Conservation (phyloP, 192 early-diverging fungal genomes). For the Phlyctochytrium bullatum region DNA sequence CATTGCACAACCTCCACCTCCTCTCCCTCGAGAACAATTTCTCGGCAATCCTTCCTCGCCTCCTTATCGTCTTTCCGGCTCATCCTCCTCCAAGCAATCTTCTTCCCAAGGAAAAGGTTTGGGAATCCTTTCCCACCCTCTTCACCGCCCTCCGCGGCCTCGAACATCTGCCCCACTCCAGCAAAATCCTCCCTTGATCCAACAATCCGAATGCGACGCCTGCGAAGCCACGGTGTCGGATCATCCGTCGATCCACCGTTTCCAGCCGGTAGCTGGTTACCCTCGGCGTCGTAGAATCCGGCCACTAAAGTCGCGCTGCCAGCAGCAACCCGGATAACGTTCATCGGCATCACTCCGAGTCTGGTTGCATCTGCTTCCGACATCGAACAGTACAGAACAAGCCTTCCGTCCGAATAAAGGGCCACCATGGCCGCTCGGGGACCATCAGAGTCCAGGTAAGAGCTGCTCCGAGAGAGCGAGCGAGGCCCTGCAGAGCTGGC, state of each 20-base stretch:
- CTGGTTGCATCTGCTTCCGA: not conserved
- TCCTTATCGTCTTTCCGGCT: not conserved
- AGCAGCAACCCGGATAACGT: not conserved
- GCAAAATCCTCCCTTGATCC: not conserved
- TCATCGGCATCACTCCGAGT: not conserved
- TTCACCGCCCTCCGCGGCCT: not conserved
- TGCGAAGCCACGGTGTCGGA: too few species aligned
- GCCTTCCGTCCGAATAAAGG: not conserved
- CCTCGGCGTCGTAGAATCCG: too few species aligned
- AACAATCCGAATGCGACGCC: not conserved
- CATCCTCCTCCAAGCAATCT: not conserved
- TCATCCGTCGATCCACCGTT: too few species aligned
- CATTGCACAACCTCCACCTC: not conserved
- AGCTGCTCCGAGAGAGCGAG: too few species aligned
- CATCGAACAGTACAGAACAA: not conserved
- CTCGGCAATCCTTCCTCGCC: not conserved
- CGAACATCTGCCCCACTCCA: not conserved
- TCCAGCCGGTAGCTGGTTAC: too few species aligned
- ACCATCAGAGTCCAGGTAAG: too few species aligned
- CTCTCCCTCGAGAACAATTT: slow-evolving; percentile 3
- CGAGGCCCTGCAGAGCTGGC: too few species aligned
- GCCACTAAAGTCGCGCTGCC: slow-evolving; percentile 2
- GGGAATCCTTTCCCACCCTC: not conserved
- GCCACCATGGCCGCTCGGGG: not conserved
- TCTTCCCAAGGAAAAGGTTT: not conserved